Evolutionary conservation across 2,329 filamentous ascomycete species (phyloP).

Genomic region (Ascochyta fabae): DNA sequence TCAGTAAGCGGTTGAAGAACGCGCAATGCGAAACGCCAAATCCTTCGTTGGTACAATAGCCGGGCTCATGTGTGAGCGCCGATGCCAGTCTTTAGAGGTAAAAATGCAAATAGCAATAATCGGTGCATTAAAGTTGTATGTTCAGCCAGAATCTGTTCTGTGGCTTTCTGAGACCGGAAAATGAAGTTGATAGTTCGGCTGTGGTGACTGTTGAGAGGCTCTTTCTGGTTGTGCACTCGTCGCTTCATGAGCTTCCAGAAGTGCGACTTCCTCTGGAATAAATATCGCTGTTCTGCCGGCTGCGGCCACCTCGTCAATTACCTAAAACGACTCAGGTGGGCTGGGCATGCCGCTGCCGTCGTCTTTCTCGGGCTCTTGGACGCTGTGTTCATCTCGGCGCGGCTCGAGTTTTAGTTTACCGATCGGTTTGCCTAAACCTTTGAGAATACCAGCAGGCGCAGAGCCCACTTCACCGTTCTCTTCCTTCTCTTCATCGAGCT

Average conservation of each 20-base stretch:
- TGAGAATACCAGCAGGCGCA: constrained; percentile 32
- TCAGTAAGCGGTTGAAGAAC: constrained; percentile 13
- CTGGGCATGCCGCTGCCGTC: constrained; percentile 82
- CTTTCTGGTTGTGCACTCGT: neutral
- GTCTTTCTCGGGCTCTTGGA: constrained; percentile 70
- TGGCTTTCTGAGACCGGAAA: neutral
- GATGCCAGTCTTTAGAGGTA: constrained; percentile 10
- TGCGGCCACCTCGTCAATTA: constrained; percentile 4
- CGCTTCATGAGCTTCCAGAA: neutral
- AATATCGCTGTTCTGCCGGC: neutral
- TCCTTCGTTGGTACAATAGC: constrained; percentile 15
- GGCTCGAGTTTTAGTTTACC: constrained; percentile 56
- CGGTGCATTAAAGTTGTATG: constrained; percentile 12
- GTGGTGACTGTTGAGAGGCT: constrained; percentile 3
- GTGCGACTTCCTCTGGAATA: neutral
- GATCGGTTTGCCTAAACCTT: constrained; percentile 62
- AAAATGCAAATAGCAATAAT: constrained; percentile 13
- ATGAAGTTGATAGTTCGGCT: constrained; percentile 7
- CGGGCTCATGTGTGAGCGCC: neutral
- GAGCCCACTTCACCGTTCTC: constrained; percentile 37
- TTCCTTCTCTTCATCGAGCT: constrained; percentile 59
- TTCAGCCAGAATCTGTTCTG: neutral
- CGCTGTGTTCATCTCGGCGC: constrained; percentile 65
- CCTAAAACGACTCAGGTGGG: constrained; percentile 71
- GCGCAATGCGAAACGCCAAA: constrained; percentile 27